A percentile compares a stretch with the other conserved stretches of the same genome.
phyloP scores from a whole-genome alignment of 2,329 filamentous ascomycete genomes.

The Lachnellula willkommii region DNA sequence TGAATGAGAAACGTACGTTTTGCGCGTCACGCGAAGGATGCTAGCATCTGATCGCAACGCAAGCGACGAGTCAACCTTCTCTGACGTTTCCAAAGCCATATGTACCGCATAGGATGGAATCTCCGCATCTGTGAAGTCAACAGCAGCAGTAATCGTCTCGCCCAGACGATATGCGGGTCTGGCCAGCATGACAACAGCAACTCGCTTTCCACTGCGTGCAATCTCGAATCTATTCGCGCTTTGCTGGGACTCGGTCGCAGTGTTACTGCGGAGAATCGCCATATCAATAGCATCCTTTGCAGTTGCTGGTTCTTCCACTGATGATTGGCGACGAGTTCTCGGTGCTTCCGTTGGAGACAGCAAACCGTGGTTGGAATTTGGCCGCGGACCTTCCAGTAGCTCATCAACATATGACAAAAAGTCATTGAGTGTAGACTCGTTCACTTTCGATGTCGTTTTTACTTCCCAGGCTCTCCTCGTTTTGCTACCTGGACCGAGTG shows the following conservation, averaged over 20 bases:
- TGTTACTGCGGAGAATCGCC: slow-evolving; percentile 78
- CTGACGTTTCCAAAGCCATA: slow-evolving; percentile 77
- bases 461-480: slow-evolving; percentile 12
- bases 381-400: slow-evolving; percentile 55
- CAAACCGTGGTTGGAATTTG: slow-evolving; percentile 53
- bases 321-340: slow-evolving; percentile 51
- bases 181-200: slow-evolving; percentile 83
- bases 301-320: slow-evolving; percentile 51
- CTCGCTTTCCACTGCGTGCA: slow-evolving; percentile 81
- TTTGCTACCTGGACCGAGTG: slow-evolving; percentile 5
- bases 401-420: slow-evolving; percentile 75
- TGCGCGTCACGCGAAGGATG: slow-evolving; percentile 80
- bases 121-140: slow-evolving; percentile 75
- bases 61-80: slow-evolving; percentile 73
- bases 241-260: slow-evolving; percentile 61
- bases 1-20: slow-evolving; percentile 69
- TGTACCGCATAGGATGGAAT: slow-evolving; percentile 83
- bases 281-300: slow-evolving; percentile 86
- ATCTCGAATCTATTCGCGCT: slow-evolving; percentile 95
- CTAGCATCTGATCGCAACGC: slow-evolving; percentile 81
- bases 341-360: slow-evolving; percentile 64
- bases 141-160: slow-evolving; percentile 74
- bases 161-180: slow-evolving; percentile 85
- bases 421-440: slow-evolving; percentile 46
- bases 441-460: slow-evolving; percentile 32